These are phyloP conservation scores for Yamadazyma takamatsuzukensis DNA, from an alignment of 805 yeast genomes.

Conservation along the genomic window DNA sequence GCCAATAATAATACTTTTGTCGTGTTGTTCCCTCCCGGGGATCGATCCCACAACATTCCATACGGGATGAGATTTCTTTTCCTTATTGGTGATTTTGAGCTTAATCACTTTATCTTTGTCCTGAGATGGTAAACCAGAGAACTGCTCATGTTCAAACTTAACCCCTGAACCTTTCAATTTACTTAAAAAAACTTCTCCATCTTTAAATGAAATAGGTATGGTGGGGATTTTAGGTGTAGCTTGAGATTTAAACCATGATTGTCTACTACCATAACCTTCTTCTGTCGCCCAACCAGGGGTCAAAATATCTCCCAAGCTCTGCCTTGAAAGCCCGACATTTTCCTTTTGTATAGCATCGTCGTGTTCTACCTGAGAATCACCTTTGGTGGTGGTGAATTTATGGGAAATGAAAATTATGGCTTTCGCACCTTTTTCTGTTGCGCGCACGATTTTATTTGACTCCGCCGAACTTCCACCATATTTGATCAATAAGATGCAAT, in stretches of 20 bases:
- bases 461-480: constrained; percentile 48
- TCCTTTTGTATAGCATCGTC: constrained; percentile 49
- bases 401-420: constrained; percentile 65
- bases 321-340: constrained; percentile 56
- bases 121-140: constrained; percentile 22
- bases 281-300: constrained; percentile 71
- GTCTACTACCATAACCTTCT: constrained; percentile 34
- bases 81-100: constrained; percentile 33
- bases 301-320: constrained; percentile 72
- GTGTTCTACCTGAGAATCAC: constrained; percentile 11
- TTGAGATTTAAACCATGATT: constrained; percentile 43
- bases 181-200: constrained; percentile 42
- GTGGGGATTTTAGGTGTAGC: constrained; percentile 71
- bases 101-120: constrained; percentile 16
- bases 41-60: constrained; percentile 81
- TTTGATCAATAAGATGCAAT: constrained; percentile 54
- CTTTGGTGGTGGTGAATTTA: constrained; percentile 15
- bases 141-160: constrained; percentile 23
- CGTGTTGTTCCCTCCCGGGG: constrained; percentile 75
- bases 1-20: constrained; percentile 71
- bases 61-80: constrained; percentile 55
- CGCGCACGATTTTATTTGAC: constrained; percentile 40
- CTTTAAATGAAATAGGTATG: constrained; percentile 73
- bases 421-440: constrained; percentile 52
- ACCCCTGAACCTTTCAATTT: constrained; percentile 30